Percentiles rank a stretch among this genome's conserved stretches.
Conservation (phyloP, 2,329 filamentous ascomycete species). For the Cladobotryum mycophilum region DNA sequence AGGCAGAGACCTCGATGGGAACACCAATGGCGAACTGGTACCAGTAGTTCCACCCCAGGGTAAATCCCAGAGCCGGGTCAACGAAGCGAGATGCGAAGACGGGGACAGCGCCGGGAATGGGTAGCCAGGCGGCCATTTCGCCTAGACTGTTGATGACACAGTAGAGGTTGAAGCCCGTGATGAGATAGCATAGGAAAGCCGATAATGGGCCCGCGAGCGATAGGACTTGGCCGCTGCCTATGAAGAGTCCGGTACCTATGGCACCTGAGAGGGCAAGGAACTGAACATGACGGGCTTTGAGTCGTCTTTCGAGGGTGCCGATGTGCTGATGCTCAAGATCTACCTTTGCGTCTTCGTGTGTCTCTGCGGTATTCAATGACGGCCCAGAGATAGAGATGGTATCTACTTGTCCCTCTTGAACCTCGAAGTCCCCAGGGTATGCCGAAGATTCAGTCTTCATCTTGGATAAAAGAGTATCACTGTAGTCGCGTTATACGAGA, state of each 20-base stretch:
- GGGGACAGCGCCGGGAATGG: slow-evolving; percentile 48
- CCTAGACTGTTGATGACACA: slow-evolving; percentile 44
- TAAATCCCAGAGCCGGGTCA: slow-evolving; percentile 39
- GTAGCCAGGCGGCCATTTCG: slow-evolving; percentile 57
- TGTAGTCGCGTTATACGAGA: no score
- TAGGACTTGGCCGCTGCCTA: slow-evolving; percentile 37
- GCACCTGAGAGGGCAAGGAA: slow-evolving; percentile 37
- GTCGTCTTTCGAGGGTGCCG: slow-evolving; percentile 30
- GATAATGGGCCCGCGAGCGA: slow-evolving; percentile 37
- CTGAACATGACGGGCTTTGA: slow-evolving; percentile 37
- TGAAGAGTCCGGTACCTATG: slow-evolving; percentile 39
- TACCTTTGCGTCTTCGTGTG: neutral
- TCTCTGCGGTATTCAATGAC: neutral
- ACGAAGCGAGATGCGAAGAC: slow-evolving; percentile 44
- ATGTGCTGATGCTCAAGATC: slow-evolving; percentile 22
- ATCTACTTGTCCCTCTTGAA: neutral
- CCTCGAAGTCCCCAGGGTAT: neutral
- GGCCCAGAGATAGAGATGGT: neutral
- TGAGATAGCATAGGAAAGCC: slow-evolving; percentile 34
- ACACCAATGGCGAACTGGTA: slow-evolving; percentile 44
- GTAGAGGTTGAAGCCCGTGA: slow-evolving; percentile 42
- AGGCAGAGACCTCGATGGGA: slow-evolving; percentile 41
- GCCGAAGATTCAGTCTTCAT: neutral
- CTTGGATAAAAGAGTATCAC: neutral
- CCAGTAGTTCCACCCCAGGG: slow-evolving; percentile 47